Evolutionary conservation across 2,329 filamentous ascomycete species (phyloP), one percentile per base, ranked within the genome.

Genomic region (Chaetomium strumarium): DNA sequence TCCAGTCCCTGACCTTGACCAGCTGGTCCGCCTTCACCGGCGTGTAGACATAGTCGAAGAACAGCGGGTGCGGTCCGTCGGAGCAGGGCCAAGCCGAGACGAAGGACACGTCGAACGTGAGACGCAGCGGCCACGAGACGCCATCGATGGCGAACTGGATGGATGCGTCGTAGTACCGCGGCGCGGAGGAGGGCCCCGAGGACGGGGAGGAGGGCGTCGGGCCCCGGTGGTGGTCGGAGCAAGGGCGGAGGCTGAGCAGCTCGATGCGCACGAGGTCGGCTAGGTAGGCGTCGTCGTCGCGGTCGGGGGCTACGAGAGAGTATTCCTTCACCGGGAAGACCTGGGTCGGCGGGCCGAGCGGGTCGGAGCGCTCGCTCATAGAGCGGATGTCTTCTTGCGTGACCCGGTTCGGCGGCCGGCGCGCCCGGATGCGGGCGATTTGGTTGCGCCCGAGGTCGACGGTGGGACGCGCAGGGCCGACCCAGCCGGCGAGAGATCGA

Each of bases 191-290:
- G 13, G 31, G 12, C 11, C 19, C 16, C 20, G 54, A 37, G 34
- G 43, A 65, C 2, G 79, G 77, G 2, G 65, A 66, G 3, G 49
- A 29, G 11, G 42, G 51, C 37, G 45, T 41, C 14, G 48, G 34
- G 29, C 12, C 17, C n/a, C 8, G n/a, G 9, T 48, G 14, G 51
- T 24, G 44, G 5, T 56, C 47, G 37, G 49, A 47, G 40, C 72
- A 66, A 2, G 75, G 71, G 52, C 76, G 75, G 47, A 90, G 77
- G 46, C 74, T 79, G 17, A 90, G 72, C 61, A 84, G 76, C 67
- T 90, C 84, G 56, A 90, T 80, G 41, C 85, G 78, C 34, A 89
- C 83, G 14, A 81, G 77, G 64, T 89, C 84, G 12, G 81, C 72
- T 13, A 78, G 71, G 54, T 83, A 76, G 16, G 54, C 59, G 45